phyloP scores from a whole-genome alignment of 2,329 filamentous ascomycete genomes.

The Annulohypoxylon truncatum region DNA sequence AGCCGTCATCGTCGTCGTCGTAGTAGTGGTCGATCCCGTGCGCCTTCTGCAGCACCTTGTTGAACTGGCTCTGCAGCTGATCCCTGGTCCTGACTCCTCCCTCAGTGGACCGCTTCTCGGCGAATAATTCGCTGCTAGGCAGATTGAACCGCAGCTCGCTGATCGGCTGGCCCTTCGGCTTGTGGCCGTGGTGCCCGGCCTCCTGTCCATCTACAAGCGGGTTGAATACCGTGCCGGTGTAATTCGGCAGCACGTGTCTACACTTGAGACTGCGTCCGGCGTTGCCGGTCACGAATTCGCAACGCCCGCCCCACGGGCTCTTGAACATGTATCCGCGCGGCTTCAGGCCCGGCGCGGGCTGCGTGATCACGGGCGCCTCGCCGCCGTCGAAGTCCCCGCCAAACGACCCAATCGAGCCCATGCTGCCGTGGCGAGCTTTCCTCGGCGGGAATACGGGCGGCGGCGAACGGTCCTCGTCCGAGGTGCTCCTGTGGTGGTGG shows the following conservation, averaged over 20 bases:
- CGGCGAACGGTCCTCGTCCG: slow-evolving; percentile 43
- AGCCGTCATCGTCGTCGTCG: slow-evolving; percentile 55
- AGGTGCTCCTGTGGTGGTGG: slow-evolving; percentile 51
- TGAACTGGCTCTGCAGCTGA: slow-evolving; percentile 55
- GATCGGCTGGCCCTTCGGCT: slow-evolving; percentile 58
- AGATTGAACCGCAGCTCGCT: slow-evolving; percentile 94
- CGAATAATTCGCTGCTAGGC: slow-evolving; percentile 67
- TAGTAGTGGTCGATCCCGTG: slow-evolving; percentile 54
- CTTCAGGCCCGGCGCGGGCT: slow-evolving; percentile 61
- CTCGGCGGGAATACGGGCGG: slow-evolving; percentile 46
- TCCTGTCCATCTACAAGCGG: slow-evolving; percentile 56
- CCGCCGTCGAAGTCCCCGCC: slow-evolving; percentile 47
- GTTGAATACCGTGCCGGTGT: slow-evolving; percentile 54
- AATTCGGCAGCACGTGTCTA: slow-evolving; percentile 73
- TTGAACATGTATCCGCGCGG: slow-evolving; percentile 79
- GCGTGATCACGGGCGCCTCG: slow-evolving; percentile 52
- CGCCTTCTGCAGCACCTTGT: slow-evolving; percentile 45
- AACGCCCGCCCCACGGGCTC: slow-evolving; percentile 88
- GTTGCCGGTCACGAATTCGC: slow-evolving; percentile 84
- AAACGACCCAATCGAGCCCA: slow-evolving; percentile 52
- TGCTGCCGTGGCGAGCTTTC: slow-evolving; percentile 50
- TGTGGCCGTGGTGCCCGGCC: slow-evolving; percentile 49
- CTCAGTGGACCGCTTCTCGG: slow-evolving; percentile 52
- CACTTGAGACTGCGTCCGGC: slow-evolving; percentile 81
- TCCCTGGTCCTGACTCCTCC: slow-evolving; percentile 48